Base-by-base conservation (phyloP, 768 basidiomycete genomes). In the Tricholoma saponaceum region DNA sequence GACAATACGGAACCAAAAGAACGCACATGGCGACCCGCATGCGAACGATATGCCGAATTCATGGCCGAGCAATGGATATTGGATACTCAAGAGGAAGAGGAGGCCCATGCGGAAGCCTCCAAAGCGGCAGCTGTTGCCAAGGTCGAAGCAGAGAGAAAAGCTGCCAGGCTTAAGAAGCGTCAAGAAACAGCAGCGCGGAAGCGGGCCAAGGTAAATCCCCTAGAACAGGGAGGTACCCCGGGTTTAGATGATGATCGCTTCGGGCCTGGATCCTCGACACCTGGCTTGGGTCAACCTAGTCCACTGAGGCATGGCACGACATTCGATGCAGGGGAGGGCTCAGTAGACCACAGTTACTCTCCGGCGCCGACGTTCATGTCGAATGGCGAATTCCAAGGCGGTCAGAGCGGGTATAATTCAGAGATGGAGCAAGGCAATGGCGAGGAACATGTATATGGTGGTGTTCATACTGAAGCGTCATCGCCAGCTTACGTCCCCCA, bases 11-110 rank as follows among this genome's bases (percentile, higher is more conserved):
- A 62, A 25, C 60, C 63, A 1, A 61, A 69, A 32, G 75, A 76
- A 58, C 77, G 72, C 32, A 84, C 78, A 0, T 95, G 92, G 89
- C 81, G 87, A 22, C 90, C 96, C 2, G 79, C 91, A 46, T 84
- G 77, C 60, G 93, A 97, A 54, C 85, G 95, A 7, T 98, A 96
- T 70, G 54, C 79, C 18, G 92, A 96, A 69, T 97, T 84, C 65
- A 86, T 90, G 80, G 73, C 75, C 50, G 95, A 97, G 69, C 91
- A 95, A 67, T 86, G 85, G 81, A 79, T 72, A 6, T 70, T 92
- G 52, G 92, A 95, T 62, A 82, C 77, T n/a, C 70, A 75, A 28
- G 93, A 96, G 59, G 95, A 95, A 66, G 78, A 79, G 23, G 84
- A 86, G 62, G 84, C 85, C 3, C 79, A 77, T 47, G 67, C 66